Conservation (phyloP, 257 asterid genomes). For the Scutellaria galericulata region DNA sequence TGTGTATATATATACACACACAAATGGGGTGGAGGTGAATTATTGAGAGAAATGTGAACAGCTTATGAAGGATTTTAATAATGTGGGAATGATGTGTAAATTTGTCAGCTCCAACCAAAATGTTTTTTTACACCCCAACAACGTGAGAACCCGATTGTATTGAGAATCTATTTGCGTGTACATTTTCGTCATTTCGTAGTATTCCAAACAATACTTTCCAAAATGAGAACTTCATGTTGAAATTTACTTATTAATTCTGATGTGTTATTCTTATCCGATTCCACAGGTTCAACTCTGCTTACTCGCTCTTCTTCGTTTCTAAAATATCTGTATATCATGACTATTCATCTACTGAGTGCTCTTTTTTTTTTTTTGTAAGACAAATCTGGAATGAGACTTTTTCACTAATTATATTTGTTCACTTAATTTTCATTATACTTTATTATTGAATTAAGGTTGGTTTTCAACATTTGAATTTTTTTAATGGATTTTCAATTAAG, state of each 20-base stretch:
- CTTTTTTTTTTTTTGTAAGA: no score
- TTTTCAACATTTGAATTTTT: no score
- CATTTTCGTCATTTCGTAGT: not conserved
- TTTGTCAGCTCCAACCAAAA: conserved; percentile 45
- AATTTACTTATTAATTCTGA: not conserved
- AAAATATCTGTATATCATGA: no score
- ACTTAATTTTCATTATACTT: no score
- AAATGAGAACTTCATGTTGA: not conserved
- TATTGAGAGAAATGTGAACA: conserved; percentile 32
- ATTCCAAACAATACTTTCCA: not conserved
- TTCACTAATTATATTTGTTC: no score
- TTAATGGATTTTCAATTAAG: no score
- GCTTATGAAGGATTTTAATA: conserved; percentile 18
- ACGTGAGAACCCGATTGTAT: no score
- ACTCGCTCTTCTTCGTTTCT: no score
- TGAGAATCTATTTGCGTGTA: not conserved
- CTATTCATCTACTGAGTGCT: no score
- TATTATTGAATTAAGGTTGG: no score
- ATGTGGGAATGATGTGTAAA: conserved; percentile 45
- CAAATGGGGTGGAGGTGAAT: not conserved
- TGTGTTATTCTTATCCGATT: conserved; percentile 26
- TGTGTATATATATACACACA: not conserved
- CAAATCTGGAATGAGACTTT: no score
- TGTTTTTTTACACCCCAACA: not conserved
- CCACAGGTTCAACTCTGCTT: not conserved